These are phyloP conservation scores for Trypanosoma cruzi DNA, from an alignment of 208 protist genomes.

Conservation along the genomic window DNA sequence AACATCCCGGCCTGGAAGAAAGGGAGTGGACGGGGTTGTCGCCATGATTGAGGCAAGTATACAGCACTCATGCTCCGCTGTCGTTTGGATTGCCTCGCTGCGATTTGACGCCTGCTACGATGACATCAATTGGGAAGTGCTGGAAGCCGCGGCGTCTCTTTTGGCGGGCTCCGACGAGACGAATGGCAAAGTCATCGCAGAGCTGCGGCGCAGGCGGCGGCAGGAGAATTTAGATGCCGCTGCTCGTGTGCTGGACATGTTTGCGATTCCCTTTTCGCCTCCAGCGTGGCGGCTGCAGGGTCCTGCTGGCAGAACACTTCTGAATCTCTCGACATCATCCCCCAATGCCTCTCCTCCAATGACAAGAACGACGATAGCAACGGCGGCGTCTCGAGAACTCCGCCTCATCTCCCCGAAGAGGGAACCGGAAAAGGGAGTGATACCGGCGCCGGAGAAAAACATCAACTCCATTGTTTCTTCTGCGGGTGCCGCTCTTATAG, in stretches of 20 bases:
- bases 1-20: background rate
- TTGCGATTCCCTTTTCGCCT: slow-evolving; percentile 17
- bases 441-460: background rate
- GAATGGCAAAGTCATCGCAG: slow-evolving; percentile 15
- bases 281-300: background rate
- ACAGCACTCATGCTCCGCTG: slow-evolving; percentile 26
- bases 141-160: slow-evolving; percentile 25
- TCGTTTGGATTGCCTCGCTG: slow-evolving; percentile 31
- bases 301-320: background rate
- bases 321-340: background rate
- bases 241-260: slow-evolving; percentile 24
- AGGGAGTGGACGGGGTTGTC: background rate
- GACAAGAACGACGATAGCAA: background rate
- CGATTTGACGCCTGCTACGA: slow-evolving; percentile 31
- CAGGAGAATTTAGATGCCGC: slow-evolving; percentile 35
- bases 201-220: slow-evolving; percentile 28
- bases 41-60: slow-evolving; percentile 30
- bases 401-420: slow-evolving; percentile 3
- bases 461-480: too few relatives aligned
- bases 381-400: background rate
- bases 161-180: slow-evolving; percentile 2
- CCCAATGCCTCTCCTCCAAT: background rate
- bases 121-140: slow-evolving; percentile 34
- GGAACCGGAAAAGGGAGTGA: too few relatives aligned
- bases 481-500: background rate